Percentiles rank a stretch among this genome's conserved stretches.
Evolutionary conservation across 73 alveolate genomes (phyloP).

Genomic region (Tetrahymena borealis): DNA sequence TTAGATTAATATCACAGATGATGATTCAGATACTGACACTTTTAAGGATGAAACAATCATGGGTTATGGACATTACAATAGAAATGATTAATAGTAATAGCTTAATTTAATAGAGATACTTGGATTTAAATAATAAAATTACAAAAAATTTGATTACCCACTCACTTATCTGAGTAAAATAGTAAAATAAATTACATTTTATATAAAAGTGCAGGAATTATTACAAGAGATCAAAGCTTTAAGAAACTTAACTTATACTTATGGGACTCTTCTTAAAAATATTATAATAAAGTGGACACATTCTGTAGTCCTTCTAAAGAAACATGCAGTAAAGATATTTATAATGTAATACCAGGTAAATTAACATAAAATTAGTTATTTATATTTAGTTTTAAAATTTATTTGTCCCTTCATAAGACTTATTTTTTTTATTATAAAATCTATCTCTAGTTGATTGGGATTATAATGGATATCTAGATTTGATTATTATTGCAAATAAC

Average conservation of each 20-base stretch:
- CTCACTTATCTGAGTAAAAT: too few relatives aligned
- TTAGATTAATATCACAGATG: neutral
- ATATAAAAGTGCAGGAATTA: neutral
- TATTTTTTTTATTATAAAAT: neutral
- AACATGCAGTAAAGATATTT: neutral
- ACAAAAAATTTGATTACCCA: too few relatives aligned
- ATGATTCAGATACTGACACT: neutral
- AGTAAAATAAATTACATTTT: too few relatives aligned
- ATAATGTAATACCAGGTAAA: neutral
- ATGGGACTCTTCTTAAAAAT: neutral
- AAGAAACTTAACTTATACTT: neutral
- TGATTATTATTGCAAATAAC: neutral
- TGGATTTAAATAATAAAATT: too few relatives aligned
- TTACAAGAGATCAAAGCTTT: neutral
- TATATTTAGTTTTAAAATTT: neutral
- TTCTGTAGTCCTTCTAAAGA: neutral
- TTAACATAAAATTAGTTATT: too few relatives aligned
- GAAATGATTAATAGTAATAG: neutral
- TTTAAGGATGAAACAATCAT: neutral
- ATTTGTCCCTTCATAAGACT: neutral
- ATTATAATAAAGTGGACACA: neutral
- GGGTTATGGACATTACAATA: neutral
- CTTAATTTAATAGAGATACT: too few relatives aligned
- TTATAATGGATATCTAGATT: neutral
- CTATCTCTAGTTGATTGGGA: neutral